Evolutionary conservation across 495 filamentous ascomycete genomes (phyloP), one percentile per base, ranked within the genome.

Genomic region (Lichina pygmaea): DNA sequence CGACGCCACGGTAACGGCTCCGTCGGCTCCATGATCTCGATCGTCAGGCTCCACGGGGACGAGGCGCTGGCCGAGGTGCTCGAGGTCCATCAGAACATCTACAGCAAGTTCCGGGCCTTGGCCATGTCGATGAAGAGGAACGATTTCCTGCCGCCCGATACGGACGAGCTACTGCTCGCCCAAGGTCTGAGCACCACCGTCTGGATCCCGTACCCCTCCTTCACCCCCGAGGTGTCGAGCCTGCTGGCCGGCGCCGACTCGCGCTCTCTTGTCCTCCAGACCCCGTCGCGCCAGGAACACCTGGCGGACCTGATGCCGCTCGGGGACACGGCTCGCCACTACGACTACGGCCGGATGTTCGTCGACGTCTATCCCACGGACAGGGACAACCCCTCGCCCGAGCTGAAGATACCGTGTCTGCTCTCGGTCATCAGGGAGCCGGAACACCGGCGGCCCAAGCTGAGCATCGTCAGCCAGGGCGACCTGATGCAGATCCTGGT

Each of bases 111-210:
- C 48, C 72, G 71, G 30, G 80, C 80, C 33, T 54, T 93, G 42
- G 64, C 78, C 4, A 66, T 77, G 51, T 89, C 81, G 0, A 91
- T 92, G 72, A 78, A 77, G 56, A 66, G 78, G 38, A 85, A 86
- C 53, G 70, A 74, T 36, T 73, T 82, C 43, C 60, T 93, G 48
- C 69, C 78, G 3, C 67, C 74, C 0, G 54, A 63, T 42, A 58
- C 58, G 32, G 65, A 72, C 30, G 70, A 78, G 33, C 61, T 70
- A 12, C 66, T 72, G 24, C 62, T 80, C 6, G 70, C 71, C 30
- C 73, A 78, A 48, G 69, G 71, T 1, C 66, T 80, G 38, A 74
- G 92, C 50, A 73, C 72, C 15, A 72, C 63, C 6, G 74, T 93
- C 15, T 89, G 82, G 75, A 48, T 85, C 34, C 61, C 73, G 45